Conservation (phyloP, 2,329 filamentous ascomycete species). For the Pseudovirgaria hyperparasitica region DNA sequence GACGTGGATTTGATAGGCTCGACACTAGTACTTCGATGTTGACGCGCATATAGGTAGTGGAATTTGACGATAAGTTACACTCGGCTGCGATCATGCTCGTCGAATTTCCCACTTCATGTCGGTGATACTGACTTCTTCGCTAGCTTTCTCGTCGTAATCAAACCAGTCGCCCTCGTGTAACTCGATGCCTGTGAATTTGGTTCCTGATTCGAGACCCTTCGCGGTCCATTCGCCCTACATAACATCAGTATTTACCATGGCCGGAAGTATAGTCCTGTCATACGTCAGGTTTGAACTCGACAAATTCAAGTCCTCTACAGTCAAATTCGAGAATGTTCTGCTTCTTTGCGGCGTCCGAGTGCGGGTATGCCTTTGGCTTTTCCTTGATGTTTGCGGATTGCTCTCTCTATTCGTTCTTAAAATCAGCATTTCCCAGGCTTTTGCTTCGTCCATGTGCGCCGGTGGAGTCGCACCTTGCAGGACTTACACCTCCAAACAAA, state of each 20-base stretch:
- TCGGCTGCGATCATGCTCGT: conserved; percentile 51
- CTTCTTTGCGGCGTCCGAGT: conserved; percentile 56
- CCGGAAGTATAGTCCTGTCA: conserved; percentile 11
- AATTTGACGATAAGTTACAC: no score
- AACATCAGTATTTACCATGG: conserved; percentile 3
- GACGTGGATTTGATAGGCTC: no score
- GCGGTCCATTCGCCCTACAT: conserved; percentile 77
- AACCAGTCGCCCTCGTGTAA: conserved; percentile 90
- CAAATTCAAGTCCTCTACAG: conserved; percentile 86
- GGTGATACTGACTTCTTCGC: conserved; percentile 85
- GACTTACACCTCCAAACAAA: conserved; percentile 99
- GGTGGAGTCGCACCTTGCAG: conserved; percentile 57
- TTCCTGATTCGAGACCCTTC: conserved; percentile 65
- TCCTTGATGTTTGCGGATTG: conserved; percentile 75
- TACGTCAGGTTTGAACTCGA: conserved; percentile 82
- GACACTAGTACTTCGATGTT: no score
- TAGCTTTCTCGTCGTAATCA: conserved; percentile 90
- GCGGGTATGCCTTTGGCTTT: conserved; percentile 58
- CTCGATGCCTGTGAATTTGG: conserved; percentile 72
- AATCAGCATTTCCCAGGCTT: no score
- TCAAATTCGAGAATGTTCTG: conserved; percentile 83
- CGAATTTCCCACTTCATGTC: conserved; percentile 78
- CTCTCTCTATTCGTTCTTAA: conserved; percentile 50
- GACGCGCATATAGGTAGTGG: no score
- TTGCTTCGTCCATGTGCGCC: conserved; percentile 4